These are phyloP conservation scores for Solanum dulcamara DNA, from an alignment of 257 asterid genomes.

Conservation along the genomic window DNA sequence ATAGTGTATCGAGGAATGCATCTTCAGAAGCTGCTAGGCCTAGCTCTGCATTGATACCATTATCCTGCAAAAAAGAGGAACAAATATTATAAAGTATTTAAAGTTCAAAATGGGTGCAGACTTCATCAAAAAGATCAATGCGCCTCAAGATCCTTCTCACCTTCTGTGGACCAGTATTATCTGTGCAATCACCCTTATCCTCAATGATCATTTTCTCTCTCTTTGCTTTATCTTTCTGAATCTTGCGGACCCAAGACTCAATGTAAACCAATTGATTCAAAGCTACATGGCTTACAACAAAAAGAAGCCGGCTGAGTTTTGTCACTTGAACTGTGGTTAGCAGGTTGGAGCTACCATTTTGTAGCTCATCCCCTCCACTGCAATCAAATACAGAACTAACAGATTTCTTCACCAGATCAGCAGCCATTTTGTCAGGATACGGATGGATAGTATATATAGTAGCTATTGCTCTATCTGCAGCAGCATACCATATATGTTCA, in stretches of 20 bases:
- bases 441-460: conserved; percentile 78
- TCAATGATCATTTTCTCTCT: conserved; percentile 54
- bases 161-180: conserved; percentile 36
- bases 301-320: conserved; percentile 61
- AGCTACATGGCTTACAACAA: conserved; percentile 76
- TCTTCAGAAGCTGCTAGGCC: conserved; percentile 94
- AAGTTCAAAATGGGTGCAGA: conserved; percentile 6
- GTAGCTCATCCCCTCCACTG: conserved; percentile 32
- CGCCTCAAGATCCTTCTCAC: conserved; percentile 16
- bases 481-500: conserved; percentile 80
- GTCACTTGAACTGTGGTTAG: conserved; percentile 49
- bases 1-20: conserved; percentile 69
- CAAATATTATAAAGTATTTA: background rate
- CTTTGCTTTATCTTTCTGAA: conserved; percentile 70
- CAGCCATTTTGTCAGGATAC: conserved; percentile 71
- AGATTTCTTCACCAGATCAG: conserved; percentile 61
- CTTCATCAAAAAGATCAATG: conserved; percentile 1
- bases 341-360: conserved; percentile 25
- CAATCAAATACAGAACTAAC: conserved; percentile 51
- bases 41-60: conserved; percentile 68
- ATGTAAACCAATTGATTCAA: conserved; percentile 84
- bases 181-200: conserved; percentile 19
- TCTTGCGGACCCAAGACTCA: conserved; percentile 59
- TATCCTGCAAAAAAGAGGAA: conserved; percentile 32
- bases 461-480: conserved; percentile 78